Percentiles rank a stretch among this genome's conserved stretches.
Conservation (phyloP, 2,329 filamentous ascomycete genomes). For the Davidsoniella australis region DNA sequence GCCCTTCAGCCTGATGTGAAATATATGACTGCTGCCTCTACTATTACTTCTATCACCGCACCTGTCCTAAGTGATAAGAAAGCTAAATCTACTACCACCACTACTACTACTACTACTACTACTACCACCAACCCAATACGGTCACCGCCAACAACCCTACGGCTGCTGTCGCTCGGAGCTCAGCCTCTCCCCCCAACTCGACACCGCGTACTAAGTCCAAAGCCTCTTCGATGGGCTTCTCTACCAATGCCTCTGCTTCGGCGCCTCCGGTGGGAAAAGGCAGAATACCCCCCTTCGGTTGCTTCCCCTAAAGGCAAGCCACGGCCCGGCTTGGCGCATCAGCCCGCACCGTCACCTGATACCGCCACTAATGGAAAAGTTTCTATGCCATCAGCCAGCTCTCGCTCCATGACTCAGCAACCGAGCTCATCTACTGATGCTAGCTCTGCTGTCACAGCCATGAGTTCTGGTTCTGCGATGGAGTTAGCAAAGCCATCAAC, state of each 20-base stretch:
- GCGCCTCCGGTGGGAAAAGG: background rate
- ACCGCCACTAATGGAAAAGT: too few relatives aligned
- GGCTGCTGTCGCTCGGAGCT: background rate
- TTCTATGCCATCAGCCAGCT: too few relatives aligned
- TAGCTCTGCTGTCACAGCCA: conserved; percentile 19
- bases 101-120: background rate
- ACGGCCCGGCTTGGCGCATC: too few relatives aligned
- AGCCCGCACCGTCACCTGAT: too few relatives aligned
- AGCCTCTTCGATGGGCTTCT: background rate
- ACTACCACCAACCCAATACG: background rate
- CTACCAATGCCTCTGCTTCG: background rate
- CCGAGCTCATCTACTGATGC: too few relatives aligned
- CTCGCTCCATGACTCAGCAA: too few relatives aligned
- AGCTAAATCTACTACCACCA: background rate
- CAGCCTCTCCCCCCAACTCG: background rate
- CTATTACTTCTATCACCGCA: background rate
- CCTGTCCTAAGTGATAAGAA: background rate
- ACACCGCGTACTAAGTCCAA: background rate
- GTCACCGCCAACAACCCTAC: background rate
- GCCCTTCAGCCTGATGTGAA: conserved; percentile 24
- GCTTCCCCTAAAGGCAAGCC: too few relatives aligned
- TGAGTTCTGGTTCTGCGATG: conserved; percentile 37
- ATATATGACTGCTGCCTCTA: background rate
- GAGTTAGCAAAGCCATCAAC: conserved; percentile 14
- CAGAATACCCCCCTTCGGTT: too few relatives aligned